Evolutionary conservation across 768 basidiomycete genomes (phyloP), one percentile per base, ranked within the genome.

Genomic region (Obba rivulosa): DNA sequence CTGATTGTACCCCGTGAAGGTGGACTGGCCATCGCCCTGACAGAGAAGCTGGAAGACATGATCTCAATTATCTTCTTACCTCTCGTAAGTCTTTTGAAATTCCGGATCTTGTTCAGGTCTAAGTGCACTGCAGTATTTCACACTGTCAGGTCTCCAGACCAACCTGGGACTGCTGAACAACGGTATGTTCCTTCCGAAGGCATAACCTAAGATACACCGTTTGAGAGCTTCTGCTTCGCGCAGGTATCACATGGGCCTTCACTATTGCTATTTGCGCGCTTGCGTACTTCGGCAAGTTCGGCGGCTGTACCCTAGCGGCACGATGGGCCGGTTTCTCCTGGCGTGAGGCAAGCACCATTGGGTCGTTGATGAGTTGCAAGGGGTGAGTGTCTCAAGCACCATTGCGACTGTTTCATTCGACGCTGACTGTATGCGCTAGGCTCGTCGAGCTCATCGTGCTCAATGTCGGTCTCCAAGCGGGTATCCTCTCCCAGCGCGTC

Each of bases 11-110:
- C 96, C 2, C 81, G 92, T 23, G 86, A 93, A 58, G 89, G 90
- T 2, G 87, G 87, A 2, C 81, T 99, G 31, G 81, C 87, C 0
- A 89, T 93, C 44, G 74, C 83, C 0, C 69, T 98, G n/a, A 92
- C 90, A 0, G 91, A 95, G 58, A 97, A 95, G 61, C 70, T 98
- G n/a, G 96, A 99, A 68, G 95, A 97, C 67, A 83, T 95, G 78
- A 88, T 94, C 2, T 69, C 88, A 0, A 85, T 94, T 50, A 82
- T 94, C 38, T 94, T 96, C 68, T 69, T 96, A 11, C 93, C 93
- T 3, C 70, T 95, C 43, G 88, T 90, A 60, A 52, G 74, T 64
- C 9, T 31, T 44, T 48, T 16, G 23, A 20, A 21, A 10, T 35
- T 44, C 21, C 24, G 34, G 46, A 17, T 24, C 18, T 16, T 3